phyloP scores from a whole-genome alignment of 192 early-diverging fungal species.

The Radiomyces spectabilis region DNA sequence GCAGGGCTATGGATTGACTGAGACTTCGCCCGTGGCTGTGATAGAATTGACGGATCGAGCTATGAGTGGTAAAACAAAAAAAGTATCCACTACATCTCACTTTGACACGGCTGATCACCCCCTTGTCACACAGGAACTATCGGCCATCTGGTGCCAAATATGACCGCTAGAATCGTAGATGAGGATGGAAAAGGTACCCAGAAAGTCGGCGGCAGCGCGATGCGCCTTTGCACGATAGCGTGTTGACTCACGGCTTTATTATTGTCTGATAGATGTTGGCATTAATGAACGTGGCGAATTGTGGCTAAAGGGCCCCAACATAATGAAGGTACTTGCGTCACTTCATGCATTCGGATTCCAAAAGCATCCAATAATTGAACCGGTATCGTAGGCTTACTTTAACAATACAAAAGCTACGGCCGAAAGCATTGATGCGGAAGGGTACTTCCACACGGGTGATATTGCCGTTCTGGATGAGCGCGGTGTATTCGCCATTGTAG shows the following conservation, averaged over 20 bases:
- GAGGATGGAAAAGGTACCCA: conserved; percentile 48
- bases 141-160: conserved; percentile 65
- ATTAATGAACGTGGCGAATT: conserved; percentile 67
- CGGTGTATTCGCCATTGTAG: conserved; percentile 50
- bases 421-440: conserved; percentile 63
- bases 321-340: conserved; percentile 54
- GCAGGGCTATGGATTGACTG: conserved; percentile 72
- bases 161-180: conserved; percentile 69
- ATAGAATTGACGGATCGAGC: conserved; percentile 23
- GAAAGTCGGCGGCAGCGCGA: too few species aligned
- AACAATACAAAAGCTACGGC: conserved; percentile 69
- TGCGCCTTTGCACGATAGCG: not conserved
- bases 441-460: conserved; percentile 82
- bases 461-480: conserved; percentile 59
- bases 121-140: conserved; percentile 44
- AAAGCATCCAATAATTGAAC: not conserved
- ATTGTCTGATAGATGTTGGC: conserved; percentile 32
- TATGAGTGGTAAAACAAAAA: conserved; percentile 21
- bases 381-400: conserved; percentile 55
- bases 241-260: not conserved
- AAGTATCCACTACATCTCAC: not conserved
- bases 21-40: conserved; percentile 47
- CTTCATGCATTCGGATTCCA: not conserved
- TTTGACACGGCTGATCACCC: not conserved
- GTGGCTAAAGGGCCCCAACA: conserved; percentile 65